Percentiles rank a stretch among this genome's conserved stretches.
Conservation (phyloP, 441 rosid species). For the Pelargonium australe region DNA sequence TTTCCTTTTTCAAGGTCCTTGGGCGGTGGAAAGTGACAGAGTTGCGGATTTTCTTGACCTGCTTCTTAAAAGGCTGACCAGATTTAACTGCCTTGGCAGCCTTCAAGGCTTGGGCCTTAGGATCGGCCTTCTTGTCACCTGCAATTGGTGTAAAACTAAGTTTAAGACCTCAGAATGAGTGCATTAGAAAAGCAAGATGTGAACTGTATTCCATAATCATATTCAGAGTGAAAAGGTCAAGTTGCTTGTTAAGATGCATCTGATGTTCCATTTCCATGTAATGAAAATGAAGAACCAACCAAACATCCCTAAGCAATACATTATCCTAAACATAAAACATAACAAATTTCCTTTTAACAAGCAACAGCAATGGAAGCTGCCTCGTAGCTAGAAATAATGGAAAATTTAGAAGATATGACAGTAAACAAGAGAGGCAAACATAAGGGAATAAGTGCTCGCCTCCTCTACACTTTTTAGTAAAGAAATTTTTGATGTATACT, state of each 20-base stretch:
- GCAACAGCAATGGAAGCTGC: too few relatives aligned
- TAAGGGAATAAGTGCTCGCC: too few relatives aligned
- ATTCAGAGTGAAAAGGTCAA: background rate
- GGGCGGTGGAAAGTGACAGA: slow-evolving; percentile 17
- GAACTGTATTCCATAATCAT: background rate
- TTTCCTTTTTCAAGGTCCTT: slow-evolving; percentile 27
- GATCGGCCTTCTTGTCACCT: slow-evolving; percentile 12
- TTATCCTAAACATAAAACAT: background rate
- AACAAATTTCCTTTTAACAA: too few relatives aligned
- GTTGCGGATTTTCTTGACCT: slow-evolving; percentile 14
- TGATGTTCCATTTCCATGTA: background rate
- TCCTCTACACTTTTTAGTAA: too few relatives aligned
- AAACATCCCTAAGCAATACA: background rate
- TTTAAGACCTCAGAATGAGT: background rate
- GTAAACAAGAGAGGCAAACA: too few relatives aligned
- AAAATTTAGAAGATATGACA: too few relatives aligned
- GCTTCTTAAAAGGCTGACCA: slow-evolving; percentile 7
- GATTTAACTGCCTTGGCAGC: slow-evolving; percentile 20
- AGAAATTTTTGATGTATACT: too few relatives aligned
- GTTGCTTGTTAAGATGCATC: background rate
- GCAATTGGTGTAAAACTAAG: background rate
- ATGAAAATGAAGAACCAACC: background rate
- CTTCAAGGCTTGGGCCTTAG: slow-evolving; percentile 20
- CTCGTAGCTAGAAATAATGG: too few relatives aligned
- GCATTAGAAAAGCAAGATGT: background rate